Percentiles rank a stretch among this genome's conserved stretches.
Evolutionary conservation across 768 basidiomycete genomes (phyloP).

Genomic region (Leccinum incarnatum): DNA sequence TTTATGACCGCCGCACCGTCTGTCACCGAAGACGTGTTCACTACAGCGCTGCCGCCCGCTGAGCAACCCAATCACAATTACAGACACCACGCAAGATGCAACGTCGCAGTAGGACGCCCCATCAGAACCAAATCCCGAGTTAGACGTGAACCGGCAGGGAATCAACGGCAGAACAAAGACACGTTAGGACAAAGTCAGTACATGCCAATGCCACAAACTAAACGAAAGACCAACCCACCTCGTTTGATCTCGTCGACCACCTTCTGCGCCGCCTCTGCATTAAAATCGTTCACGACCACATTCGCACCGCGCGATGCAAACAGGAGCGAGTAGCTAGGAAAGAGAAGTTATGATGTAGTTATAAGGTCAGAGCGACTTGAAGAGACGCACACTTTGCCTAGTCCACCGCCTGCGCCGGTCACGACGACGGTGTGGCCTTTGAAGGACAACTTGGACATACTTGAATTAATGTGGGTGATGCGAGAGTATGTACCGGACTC

Average conservation of each 20-base stretch:
- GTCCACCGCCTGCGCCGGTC: conserved; percentile 94
- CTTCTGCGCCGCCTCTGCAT: conserved; percentile 80
- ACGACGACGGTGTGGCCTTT: conserved; percentile 89
- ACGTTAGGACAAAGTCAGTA: background rate
- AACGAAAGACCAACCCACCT: conserved; percentile 44
- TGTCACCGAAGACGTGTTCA: conserved; percentile 81
- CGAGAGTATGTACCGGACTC: too few species aligned
- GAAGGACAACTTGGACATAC: conserved; percentile 58
- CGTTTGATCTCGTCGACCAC: conserved; percentile 86
- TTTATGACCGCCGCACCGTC: conserved; percentile 87
- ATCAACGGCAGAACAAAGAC: background rate
- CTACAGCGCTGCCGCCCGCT: conserved; percentile 86
- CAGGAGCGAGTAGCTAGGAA: conserved; percentile 75
- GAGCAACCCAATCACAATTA: background rate
- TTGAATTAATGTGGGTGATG: background rate
- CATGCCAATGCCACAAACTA: background rate
- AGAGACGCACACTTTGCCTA: conserved; percentile 79
- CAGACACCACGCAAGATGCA: too few species aligned
- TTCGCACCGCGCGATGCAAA: conserved; percentile 94
- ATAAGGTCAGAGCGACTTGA: background rate
- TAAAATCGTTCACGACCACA: conserved; percentile 95
- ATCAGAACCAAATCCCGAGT: background rate
- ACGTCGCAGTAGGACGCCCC: background rate
- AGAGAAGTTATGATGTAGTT: background rate
- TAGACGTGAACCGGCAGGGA: background rate